phyloP scores from a whole-genome alignment of 257 asterid species.

The Scutellaria baicalensis region DNA sequence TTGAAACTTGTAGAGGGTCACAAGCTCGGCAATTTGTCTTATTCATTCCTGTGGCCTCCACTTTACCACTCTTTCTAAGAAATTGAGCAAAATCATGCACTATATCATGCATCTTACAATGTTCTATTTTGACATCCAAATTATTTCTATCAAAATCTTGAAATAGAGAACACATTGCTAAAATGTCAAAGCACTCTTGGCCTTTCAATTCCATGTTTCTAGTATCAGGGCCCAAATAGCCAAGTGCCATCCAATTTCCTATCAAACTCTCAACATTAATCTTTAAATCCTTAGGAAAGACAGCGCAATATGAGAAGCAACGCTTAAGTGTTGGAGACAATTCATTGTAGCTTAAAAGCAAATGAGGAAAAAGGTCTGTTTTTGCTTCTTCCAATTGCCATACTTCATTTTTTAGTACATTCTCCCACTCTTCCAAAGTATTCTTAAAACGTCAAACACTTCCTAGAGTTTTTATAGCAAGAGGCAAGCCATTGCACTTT shows the following conservation, averaged over 20 bases:
- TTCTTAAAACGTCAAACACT: conserved; percentile 21
- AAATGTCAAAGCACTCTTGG: neutral
- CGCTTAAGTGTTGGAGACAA: conserved; percentile 20
- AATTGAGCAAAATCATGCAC: conserved; percentile 20
- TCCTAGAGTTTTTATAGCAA: conserved; percentile 35
- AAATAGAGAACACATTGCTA: conserved; percentile 8
- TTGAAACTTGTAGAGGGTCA: neutral
- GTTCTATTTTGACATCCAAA: neutral
- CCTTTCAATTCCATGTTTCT: conserved; percentile 27
- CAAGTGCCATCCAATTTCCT: conserved; percentile 43
- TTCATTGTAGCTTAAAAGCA: conserved; percentile 21
- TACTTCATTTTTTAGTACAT: conserved; percentile 19
- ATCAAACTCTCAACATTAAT: conserved; percentile 29
- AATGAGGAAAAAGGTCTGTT: conserved; percentile 12
- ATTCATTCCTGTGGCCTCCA: neutral
- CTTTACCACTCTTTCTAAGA: neutral
- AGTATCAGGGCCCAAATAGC: conserved; percentile 15
- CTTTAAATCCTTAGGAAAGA: conserved; percentile 27
- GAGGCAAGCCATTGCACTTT: conserved; percentile 41
- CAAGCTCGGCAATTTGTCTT: neutral
- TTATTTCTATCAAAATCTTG: neutral
- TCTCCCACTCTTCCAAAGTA: conserved; percentile 27
- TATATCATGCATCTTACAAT: conserved; percentile 11
- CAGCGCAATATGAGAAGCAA: conserved; percentile 42
- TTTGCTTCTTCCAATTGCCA: conserved; percentile 29